Conservation (phyloP, 495 filamentous ascomycete species). For the Penicillium atrosanguineum region DNA sequence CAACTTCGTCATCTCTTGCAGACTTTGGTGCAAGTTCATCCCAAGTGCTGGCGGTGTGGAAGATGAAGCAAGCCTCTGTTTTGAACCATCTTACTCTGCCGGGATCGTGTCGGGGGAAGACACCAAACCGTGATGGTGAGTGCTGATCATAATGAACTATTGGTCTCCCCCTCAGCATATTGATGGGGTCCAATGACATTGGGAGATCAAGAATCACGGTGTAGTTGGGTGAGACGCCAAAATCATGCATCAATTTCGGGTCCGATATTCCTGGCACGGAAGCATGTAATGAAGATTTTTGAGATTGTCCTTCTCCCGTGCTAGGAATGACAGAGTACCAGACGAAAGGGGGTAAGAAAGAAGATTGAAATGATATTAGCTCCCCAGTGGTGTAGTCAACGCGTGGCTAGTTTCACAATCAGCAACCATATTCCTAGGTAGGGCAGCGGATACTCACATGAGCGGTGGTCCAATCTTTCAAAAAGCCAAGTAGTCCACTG, state of each 20-base stretch:
- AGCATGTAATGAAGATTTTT: constrained; percentile 32
- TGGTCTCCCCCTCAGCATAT: constrained; percentile 49
- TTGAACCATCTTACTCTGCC: constrained; percentile 59
- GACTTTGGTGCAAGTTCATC: constrained; percentile 26
- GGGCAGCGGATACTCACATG: constrained; percentile 34
- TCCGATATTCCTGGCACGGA: constrained; percentile 55
- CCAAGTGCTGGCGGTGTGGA: constrained; percentile 69
- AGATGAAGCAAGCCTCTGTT: constrained; percentile 61
- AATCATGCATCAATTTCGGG: constrained; percentile 71
- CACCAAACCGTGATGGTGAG: constrained; percentile 55
- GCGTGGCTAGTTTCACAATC: constrained; percentile 38
- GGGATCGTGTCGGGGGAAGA: constrained; percentile 59
- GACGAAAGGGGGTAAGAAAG: constrained; percentile 59
- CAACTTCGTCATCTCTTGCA: constrained; percentile 2
- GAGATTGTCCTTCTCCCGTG: not conserved
- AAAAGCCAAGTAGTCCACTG: constrained; percentile 48
- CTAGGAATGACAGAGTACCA: constrained; percentile 58
- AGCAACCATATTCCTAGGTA: not conserved
- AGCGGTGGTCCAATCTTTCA: constrained; percentile 66
- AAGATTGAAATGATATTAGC: constrained; percentile 61
- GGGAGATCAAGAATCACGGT: constrained; percentile 67
- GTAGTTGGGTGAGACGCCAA: constrained; percentile 57
- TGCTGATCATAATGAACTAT: constrained; percentile 54
- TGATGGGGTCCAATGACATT: constrained; percentile 58
- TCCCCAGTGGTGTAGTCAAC: constrained; percentile 59